Evolutionary conservation across 2,329 filamentous ascomycete genomes (phyloP), one percentile per base, ranked within the genome.

Genomic region (Macrophomina tecta): DNA sequence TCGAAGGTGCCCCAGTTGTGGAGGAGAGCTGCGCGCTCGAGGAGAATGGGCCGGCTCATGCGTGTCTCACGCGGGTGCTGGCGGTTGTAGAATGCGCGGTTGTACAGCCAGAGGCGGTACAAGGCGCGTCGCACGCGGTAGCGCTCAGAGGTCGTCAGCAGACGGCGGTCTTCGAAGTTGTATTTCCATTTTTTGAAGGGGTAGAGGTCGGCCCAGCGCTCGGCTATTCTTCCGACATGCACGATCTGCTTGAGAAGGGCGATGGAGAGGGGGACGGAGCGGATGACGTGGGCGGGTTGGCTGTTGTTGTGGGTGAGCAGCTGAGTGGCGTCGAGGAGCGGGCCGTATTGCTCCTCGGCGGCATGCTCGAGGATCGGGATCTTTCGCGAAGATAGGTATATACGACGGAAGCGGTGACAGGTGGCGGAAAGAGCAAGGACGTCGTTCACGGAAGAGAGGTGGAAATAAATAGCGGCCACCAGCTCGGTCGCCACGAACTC

Each of bases 161-260:
- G 79, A 9, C 87, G 84, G 9, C 87, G 83, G 66, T 83, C 79
- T 66, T 84, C 83, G 69, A 80, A 88, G 70, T 87, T 82, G 66
- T 79, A 72, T 71, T 87, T 87, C 87, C 87, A 89, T 73, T 87
- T 88, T 76, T 87, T 87, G 73, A 85, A 81, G 0, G 86, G 86
- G 71, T 88, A 89, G n/a, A 89, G 82, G n/a, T 82, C 80, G 71
- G 85, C 84, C 83, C 86, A 89, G 70, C 83, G 83, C 71, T 82
- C 81, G 4, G 87, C 87, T 1, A 87, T 78, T 14, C 81, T 79
- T 49, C 87, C 87, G 18, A 85, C 78, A 51, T 81, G 78, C 30
- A 87, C 76, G 51, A 88, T 79, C 69, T 89, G 86, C 68, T 82
- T 80, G 45, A 89, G 78, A 5, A 89, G 76, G 1, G 85, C 80